These are phyloP conservation scores for Plantago elongata DNA, from an alignment of 257 asterid species.

Conservation along the genomic window DNA sequence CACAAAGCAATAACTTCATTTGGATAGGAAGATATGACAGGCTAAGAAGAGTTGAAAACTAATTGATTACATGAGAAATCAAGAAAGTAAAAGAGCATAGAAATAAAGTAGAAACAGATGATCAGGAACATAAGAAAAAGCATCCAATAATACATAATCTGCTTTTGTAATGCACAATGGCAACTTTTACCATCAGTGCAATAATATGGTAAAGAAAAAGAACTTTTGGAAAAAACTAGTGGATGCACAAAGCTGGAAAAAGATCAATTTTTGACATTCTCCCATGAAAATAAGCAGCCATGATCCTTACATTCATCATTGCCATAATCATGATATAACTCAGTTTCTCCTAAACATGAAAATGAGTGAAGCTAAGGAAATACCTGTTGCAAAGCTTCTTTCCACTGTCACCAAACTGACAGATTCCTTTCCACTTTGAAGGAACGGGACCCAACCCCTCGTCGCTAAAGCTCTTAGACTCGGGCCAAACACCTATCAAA, in stretches of 20 bases:
- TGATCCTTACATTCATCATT: not conserved
- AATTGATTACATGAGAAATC: not conserved
- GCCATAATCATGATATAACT: not conserved
- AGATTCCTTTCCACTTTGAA: constrained; percentile 68
- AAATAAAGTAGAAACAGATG: not conserved
- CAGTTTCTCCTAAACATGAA: not conserved
- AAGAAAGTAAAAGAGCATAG: not conserved
- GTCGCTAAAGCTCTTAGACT: constrained; percentile 68
- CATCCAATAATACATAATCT: not conserved
- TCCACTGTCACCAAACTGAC: constrained; percentile 28
- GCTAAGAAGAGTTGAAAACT: not conserved
- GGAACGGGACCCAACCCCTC: constrained; percentile 66
- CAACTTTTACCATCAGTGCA: too few relatives aligned
- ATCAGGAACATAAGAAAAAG: not conserved
- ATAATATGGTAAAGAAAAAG: not conserved
- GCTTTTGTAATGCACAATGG: not conserved
- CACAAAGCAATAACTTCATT: too few relatives aligned
- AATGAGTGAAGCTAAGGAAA: not conserved
- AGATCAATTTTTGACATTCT: not conserved
- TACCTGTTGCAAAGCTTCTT: constrained; percentile 58
- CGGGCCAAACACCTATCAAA: constrained; percentile 74
- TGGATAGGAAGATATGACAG: too few relatives aligned
- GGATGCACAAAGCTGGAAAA: not conserved
- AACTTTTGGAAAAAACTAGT: not conserved
- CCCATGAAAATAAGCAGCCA: not conserved